Evolutionary conservation across 2,329 filamentous ascomycete species (phyloP), one percentile per base, ranked within the genome.

Genomic region (Lojkania enalia): DNA sequence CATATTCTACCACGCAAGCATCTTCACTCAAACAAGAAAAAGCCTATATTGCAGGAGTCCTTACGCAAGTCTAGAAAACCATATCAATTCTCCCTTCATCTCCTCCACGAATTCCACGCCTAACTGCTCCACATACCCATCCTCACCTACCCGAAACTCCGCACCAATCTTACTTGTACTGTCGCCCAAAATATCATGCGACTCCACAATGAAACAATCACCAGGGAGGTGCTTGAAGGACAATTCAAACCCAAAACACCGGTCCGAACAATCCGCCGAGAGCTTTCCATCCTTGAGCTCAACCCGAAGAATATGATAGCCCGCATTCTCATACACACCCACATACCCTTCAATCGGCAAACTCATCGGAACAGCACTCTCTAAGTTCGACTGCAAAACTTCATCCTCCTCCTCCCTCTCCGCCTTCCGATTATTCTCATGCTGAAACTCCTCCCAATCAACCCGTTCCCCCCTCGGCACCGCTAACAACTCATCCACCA

Each of bases 81-180:
- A 42, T 6, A 33, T 35, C 39, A 42, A 21, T 2, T 42, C 29
- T 7, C n/a, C 23, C n/a, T 35, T 19, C 20, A 35, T 42, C 18
- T 42, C 39, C 30, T 35, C 39, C 11, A 3, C 6, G 16, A 42
- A 16, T 5, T 16, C 20, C 12, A 33, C 12, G 12, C 39, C 39
- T 20, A 35, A 13, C 15, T 18, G 18, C 3, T 18, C 15, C 11
- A 31, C n/a, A 4, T 23, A 11, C 6, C 30, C 18, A 19, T 15
- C 30, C 3, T 4, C 19, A 23, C 23, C 30, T 16, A 33, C 3
- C 12, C 25, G 13, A 16, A 42, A 35, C 20, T 35, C 16, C 5
- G 15, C 15, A 6, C 30, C 15, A 3, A 33, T 4, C 15, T 16
- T 42, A 15, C 27, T 32, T n/a, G 3, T 25, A 13, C 7, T 14